Percentiles rank a stretch among this genome's conserved stretches.
Conservation (phyloP, 805 yeast genomes). For the Yamadazyma kitorensis region DNA sequence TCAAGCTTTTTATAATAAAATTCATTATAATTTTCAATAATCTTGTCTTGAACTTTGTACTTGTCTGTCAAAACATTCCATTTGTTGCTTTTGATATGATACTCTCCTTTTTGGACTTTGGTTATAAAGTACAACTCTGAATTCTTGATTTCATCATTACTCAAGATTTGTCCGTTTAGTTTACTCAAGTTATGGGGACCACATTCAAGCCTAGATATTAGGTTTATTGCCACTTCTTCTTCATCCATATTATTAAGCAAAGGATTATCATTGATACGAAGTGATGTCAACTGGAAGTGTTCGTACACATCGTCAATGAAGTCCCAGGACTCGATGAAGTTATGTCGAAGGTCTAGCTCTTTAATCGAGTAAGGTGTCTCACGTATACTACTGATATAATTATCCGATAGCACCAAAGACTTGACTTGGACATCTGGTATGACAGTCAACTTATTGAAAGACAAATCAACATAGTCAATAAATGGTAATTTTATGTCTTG, state of each 20-base stretch:
- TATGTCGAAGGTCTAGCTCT: constrained; percentile 50
- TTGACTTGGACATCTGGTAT: constrained; percentile 27
- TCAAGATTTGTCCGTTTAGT: constrained; percentile 59
- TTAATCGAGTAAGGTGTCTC: neutral
- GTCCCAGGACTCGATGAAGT: constrained; percentile 45
- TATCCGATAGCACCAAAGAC: constrained; percentile 10
- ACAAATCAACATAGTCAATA: constrained; percentile 23
- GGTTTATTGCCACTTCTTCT: constrained; percentile 31
- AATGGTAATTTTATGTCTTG: constrained; percentile 12
- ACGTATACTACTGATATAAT: constrained; percentile 4
- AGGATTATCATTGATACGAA: constrained; percentile 57
- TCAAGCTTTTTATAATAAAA: constrained; percentile 11
- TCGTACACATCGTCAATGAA: constrained; percentile 37
- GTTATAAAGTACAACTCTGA: constrained; percentile 69
- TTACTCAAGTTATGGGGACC: constrained; percentile 11
- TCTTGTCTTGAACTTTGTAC: constrained; percentile 25
- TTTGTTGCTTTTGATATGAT: constrained; percentile 19
- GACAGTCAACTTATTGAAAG: constrained; percentile 39
- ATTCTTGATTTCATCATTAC: constrained; percentile 48
- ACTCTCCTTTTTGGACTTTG: constrained; percentile 36
- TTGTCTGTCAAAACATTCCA: constrained; percentile 44
- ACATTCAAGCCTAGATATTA: constrained; percentile 46
- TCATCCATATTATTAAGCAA: constrained; percentile 28
- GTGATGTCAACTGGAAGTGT: constrained; percentile 41
- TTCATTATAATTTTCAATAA: constrained; percentile 1